Evolutionary conservation across 371 early-diverging fungal species (phyloP), one percentile per base, ranked within the genome.

Genomic region (Aphelidium insulamus): DNA sequence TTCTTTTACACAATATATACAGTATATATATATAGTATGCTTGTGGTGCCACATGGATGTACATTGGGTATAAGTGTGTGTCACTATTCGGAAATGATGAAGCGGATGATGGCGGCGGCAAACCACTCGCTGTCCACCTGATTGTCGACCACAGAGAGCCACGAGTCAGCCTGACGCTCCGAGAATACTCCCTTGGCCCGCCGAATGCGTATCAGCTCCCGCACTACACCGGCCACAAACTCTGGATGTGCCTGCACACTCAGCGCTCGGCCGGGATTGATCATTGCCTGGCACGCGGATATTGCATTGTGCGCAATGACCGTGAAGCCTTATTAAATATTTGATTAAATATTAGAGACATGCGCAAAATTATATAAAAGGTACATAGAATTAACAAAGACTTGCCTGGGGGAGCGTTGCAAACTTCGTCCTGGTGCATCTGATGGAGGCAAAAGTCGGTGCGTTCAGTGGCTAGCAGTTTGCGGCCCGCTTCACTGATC

Each of bases 231-330:
- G 5, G 58, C 43, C 8, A 45, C 49, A 31, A 59, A 77, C 44
- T 82, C 83, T 0, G 83, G 83, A 32, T 82, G 83, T 2, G 66
- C 73, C 44, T 82, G 83, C n/a, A 77, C 40, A 0, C 74, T 67
- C n/a, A 77, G 46, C 22, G 69, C 58, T 22, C 52, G 56, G 18
- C 50, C 28, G 16, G 63, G 62, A 12, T 66, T 48, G 4, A 63
- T 55, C 27, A 72, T 50, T 5, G 45, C 33, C 54, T 65, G 41
- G 30, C 46, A 34, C 41, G 69, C 32, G 45, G 48, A 36, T 34
- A 52, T 15, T 48, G 55, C 37, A 38, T 69, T 32, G 39, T 50
- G 11, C 25, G 54, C 62, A 12, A 68, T 34, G 9, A 46, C 48
- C 15, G 47, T 35, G 38, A 71, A 74, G 0, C 52, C 57, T 77